Base-by-base conservation (phyloP, 1,139 yeast species). In the Debaryomycetaceae sp. region DNA sequence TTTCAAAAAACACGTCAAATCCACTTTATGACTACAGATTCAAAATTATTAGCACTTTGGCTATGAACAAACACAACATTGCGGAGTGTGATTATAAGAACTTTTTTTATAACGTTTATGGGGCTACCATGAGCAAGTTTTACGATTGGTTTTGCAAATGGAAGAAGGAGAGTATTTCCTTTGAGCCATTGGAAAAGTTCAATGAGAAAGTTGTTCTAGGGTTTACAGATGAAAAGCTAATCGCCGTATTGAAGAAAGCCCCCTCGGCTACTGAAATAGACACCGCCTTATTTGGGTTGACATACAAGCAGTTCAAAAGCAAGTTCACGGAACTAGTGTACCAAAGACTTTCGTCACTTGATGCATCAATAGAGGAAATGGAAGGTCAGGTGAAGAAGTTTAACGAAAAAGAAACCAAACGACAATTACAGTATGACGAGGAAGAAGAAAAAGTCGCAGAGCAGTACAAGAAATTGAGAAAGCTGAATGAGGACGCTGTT, bases 401-500 rank as follows among this genome's bases (percentile, higher is more conserved):
- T 6, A 68, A 81, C 48, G 42, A 57, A 3, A 58, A 60, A 24
- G 84, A 83, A 49, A 75, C 84, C 0, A 55, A 63, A 27, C 63
- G 81, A 41, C 88, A 84, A 52, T 52, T 65, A 5, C 56, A 62
- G 11, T 64, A 77, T 36, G 93, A 85, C 57, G 59, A 57, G 1
- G 78, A 66, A 43, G 77, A 81, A 53, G 71, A 64, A 2, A 57
- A 62, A 17, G 76, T 82, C 17, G 85, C 83, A 0, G 63, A 58
- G 3, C 57, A 63, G 22, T 84, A 79, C 57, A 71, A 71, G 43
- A 66, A 69, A 40, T 61, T 76, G 9, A 73, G 80, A 45, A 71
- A 69, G 27, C 54, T 74, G 20, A 80, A 80, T 50, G 83, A 80
- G 29, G 69, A 68, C 20, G 76, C 80, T 1, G 60, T 58, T n/a